A percentile compares a stretch with the other conserved stretches of the same genome.
Evolutionary conservation across 345 rosid species (phyloP).

Genomic region (Eucalyptus tenuipes): DNA sequence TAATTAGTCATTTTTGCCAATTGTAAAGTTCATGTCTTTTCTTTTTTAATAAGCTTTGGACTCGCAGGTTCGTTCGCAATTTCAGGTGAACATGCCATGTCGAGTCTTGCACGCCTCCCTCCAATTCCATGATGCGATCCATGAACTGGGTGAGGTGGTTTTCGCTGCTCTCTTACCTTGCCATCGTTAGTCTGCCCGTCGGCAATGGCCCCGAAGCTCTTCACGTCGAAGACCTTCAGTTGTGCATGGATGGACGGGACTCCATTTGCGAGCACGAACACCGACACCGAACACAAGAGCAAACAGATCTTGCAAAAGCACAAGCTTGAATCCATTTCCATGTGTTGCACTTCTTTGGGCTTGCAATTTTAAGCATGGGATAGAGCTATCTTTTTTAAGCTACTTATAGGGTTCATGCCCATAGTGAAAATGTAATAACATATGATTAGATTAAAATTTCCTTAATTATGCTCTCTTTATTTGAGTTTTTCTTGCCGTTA

Average conservation of each 20-base stretch:
- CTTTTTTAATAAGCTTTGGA: background rate
- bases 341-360: background rate
- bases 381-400: background rate
- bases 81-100: background rate
- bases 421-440: background rate
- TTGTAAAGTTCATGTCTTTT: background rate
- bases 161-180: background rate
- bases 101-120: background rate
- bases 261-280: background rate
- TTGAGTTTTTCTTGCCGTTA: background rate
- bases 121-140: background rate
- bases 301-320: background rate
- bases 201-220: conserved; percentile 1
- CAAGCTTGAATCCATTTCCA: background rate
- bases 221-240: background rate
- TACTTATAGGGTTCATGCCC: background rate
- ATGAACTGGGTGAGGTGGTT: background rate
- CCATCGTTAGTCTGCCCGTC: conserved; percentile 2
- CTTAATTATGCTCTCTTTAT: background rate
- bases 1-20: background rate
- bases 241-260: background rate
- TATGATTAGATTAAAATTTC: background rate
- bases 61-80: background rate
- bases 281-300: background rate
- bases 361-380: background rate